A percentile compares a stretch with the other conserved stretches of the same genome.
These are phyloP conservation scores for Fusarium gaditjirri DNA, from an alignment of 2,329 filamentous ascomycete species.

Conservation along the genomic window DNA sequence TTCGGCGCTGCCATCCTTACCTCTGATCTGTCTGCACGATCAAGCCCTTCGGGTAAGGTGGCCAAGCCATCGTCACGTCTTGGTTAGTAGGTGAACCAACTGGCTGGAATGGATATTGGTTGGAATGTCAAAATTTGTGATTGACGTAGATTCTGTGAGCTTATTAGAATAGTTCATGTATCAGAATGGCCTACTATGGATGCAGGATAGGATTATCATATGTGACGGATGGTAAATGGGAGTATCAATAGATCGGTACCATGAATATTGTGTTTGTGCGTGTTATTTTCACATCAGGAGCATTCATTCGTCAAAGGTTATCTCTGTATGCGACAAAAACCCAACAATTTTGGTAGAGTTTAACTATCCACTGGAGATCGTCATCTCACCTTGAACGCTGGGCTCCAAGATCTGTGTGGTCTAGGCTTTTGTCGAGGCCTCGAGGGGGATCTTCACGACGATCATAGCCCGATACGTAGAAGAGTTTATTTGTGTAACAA, in stretches of 20 bases:
- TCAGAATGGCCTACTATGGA: background rate
- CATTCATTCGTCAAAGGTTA: background rate
- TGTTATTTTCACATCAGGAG: background rate
- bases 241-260: background rate
- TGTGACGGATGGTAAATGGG: background rate
- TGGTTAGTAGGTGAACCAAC: conserved; percentile 31
- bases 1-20: conserved; percentile 19
- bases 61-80: conserved; percentile 30
- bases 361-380: background rate
- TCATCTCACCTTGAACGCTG: conserved; percentile 3
- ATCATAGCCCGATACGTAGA: conserved; percentile 26
- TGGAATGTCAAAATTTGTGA: conserved; percentile 31
- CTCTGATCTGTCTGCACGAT: conserved; percentile 22
- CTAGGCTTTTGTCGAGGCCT: conserved; percentile 4
- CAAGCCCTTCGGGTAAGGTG: conserved; percentile 36
- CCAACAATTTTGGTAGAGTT: background rate
- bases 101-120: conserved; percentile 37
- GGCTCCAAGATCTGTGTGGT: background rate
- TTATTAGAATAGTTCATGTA: conserved; percentile 1
- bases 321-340: background rate
- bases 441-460: conserved; percentile 11
- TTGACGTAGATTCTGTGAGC: conserved; percentile 21
- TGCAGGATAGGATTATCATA: background rate
- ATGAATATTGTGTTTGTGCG: background rate
- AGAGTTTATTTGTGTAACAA: conserved; percentile 33